Base-by-base conservation (phyloP, 2,329 filamentous ascomycete genomes). In the Xylariaceae sp. region DNA sequence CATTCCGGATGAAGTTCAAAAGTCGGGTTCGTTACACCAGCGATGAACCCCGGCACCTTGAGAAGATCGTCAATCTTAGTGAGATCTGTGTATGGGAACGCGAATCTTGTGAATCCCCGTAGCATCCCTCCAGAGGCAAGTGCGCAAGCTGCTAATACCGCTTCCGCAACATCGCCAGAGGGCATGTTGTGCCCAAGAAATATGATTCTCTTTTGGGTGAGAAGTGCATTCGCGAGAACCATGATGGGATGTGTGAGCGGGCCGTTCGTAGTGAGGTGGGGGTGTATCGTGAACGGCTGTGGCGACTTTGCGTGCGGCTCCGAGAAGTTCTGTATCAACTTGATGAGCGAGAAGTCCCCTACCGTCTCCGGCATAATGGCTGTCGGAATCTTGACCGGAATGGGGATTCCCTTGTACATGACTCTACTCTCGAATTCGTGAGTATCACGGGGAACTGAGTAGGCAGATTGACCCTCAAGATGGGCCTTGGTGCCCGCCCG, bases 371-470 rank as follows among this genome's bases (percentile, higher is more conserved):
- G 88, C 71, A 90, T 91, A 43, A 95, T 79, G 9, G 93, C 90
- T 3, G 91, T 90, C 0, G 93, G 93, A 7, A 98, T 85, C 66
- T 97, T 97, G 68, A 98, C 89, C 1, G 93, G 93, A 19, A 98
- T 91, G 0, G 91, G 91, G 42, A 97, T 93, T 49, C 89, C 89
- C 67, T 96, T 95, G 70, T 98, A 98, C 60, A 91, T 80, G 56
- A 98, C 89, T 57, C 84, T 89, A 52, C 88, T 94, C 69, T 97
- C 93, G 59, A 95, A 97, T 64, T 98, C 93, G 64, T 98, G 93
- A 1, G 93, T 98, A 61, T 98, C 93, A 56, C 93, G 79, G 8
- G 93, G 91, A 12, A 95, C 79, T 1, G 78, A 77, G 60, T 93
- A 94, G 22, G 76, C 73, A 13, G 79, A 74, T 52, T 76, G 71